A percentile compares a stretch with the other conserved stretches of the same genome.
Evolutionary conservation across 371 early-diverging fungal species (phyloP).

Genomic region (Syncephalastrum sp.): DNA sequence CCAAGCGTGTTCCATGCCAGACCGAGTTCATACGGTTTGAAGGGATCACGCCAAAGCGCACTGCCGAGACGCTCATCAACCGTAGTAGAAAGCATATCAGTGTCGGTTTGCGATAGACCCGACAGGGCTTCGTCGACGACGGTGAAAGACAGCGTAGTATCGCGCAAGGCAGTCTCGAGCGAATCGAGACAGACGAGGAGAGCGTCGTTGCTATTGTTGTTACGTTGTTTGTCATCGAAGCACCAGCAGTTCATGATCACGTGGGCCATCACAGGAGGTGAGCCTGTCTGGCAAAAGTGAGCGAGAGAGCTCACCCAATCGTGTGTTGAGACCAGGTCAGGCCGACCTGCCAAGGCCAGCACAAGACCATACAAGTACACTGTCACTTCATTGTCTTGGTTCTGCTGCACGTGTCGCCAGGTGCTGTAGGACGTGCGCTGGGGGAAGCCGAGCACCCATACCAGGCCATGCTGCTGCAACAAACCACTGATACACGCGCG

Average conservation of each 20-base stretch:
- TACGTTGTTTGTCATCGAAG: conserved; percentile 11
- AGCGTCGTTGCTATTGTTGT: conserved; percentile 2
- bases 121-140: too few species aligned
- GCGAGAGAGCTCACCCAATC: conserved; percentile 21
- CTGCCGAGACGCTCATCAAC: conserved; percentile 31
- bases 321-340: conserved; percentile 1
- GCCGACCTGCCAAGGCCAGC: conserved; percentile 18
- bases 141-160: too few species aligned
- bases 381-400: conserved; percentile 24
- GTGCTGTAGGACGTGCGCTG: conserved; percentile 19
- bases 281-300: conserved; percentile 24
- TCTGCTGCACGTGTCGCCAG: conserved; percentile 22
- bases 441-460: conserved; percentile 31
- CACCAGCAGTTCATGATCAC: conserved; percentile 29
- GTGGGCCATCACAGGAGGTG: conserved; percentile 20
- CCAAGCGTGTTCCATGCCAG: conserved; percentile 19
- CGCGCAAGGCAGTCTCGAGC: too few species aligned
- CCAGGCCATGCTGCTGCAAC: conserved; percentile 20
- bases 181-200: too few species aligned
- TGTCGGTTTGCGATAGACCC: not conserved
- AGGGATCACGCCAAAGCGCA: conserved; percentile 24
- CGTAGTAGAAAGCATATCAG: not conserved
- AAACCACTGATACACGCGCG: conserved; percentile 35
- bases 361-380: conserved; percentile 38
- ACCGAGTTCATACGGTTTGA: conserved; percentile 27